phyloP scores from a whole-genome alignment of 2,329 filamentous ascomycete species.

The Rasamsonia emersonii region DNA sequence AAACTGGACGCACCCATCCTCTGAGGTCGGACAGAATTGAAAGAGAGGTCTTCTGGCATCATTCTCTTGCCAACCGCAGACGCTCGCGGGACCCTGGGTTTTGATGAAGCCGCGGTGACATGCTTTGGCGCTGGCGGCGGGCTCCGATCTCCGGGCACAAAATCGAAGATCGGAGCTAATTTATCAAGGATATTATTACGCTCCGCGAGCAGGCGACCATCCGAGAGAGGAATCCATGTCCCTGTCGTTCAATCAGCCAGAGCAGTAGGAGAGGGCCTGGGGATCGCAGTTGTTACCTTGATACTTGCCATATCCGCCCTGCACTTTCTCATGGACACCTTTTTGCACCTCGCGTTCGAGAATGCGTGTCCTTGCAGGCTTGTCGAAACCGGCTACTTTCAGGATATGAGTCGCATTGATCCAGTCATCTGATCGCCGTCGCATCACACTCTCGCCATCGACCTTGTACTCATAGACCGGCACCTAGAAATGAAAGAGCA shows the following conservation, averaged over 20 bases:
- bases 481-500: slow-evolving; percentile 49
- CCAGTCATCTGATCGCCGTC: slow-evolving; percentile 86
- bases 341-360: slow-evolving; percentile 96
- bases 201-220: slow-evolving; percentile 71
- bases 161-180: slow-evolving; percentile 82
- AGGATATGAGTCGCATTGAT: slow-evolving; percentile 99
- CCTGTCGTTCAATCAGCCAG: slow-evolving; percentile 42
- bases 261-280: not conserved
- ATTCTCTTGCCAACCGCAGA: slow-evolving; percentile 52
- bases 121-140: slow-evolving; percentile 93
- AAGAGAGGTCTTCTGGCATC: slow-evolving; percentile 19
- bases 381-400: slow-evolving; percentile 95
- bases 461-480: slow-evolving; percentile 93
- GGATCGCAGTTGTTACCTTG: slow-evolving; percentile 54
- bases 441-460: slow-evolving; percentile 88
- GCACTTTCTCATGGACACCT: slow-evolving; percentile 92
- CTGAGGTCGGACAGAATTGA: slow-evolving; percentile 22
- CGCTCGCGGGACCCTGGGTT: slow-evolving; percentile 65
- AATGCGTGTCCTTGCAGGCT: slow-evolving; percentile 88
- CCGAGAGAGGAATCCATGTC: slow-evolving; percentile 87
- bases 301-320: slow-evolving; percentile 97
- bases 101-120: slow-evolving; percentile 59
- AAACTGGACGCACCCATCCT: slow-evolving; percentile 29
- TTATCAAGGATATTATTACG: slow-evolving; percentile 82
- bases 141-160: slow-evolving; percentile 70